Base-by-base conservation (phyloP, 2,329 filamentous ascomycete species). In the Metarhizium guizhouense region DNA sequence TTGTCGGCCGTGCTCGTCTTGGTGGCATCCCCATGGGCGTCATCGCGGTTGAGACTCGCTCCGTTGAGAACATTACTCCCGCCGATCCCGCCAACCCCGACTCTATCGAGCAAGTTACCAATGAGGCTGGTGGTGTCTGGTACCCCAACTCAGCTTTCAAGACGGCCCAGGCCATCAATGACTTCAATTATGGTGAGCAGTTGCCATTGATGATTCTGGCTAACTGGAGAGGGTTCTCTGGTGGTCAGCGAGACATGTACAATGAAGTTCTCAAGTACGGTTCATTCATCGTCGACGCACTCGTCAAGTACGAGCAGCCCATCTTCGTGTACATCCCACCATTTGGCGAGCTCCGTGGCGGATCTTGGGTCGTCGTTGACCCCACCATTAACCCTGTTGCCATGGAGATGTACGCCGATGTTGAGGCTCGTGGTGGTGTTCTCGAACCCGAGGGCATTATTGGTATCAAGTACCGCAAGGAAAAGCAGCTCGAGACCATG, bases 151-250 rank as follows among this genome's bases (percentile, higher is more conserved):
- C 93, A 11, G 94, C 94, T 29, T 99, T 93, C 86, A 99, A 99
- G 88, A 99, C 94, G 59, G 94, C 94, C 3, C 94, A 99, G 75
- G 94, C 94, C 56, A 95, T 99, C 77, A 91, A 88, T 67, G 94
- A 99, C 79, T 99, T 99, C 84, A 99, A 99, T 84, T 85, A 95
- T 63, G 94, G 94, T 71, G 94, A 99, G 77, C 94, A 99, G 78
- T 81, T 99, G 68, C 94, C 94, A 56, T 79, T 99, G 62, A 97
- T 99, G 91, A 99, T 99, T 70, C 85, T 99, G 61, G 94, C 94
- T 75, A 99, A 99, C 82, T 99, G 94, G 94, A 87, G 94, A 85
- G 94, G 94, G 79, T 99, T 99, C 90, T 99, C 94, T 63, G 94
- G 94, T 79, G 94, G 94, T 62, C 94, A 99, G 77, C 90, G 93